These are phyloP conservation scores for Gyrodon lividus DNA, from an alignment of 768 basidiomycete genomes.

Conservation along the genomic window DNA sequence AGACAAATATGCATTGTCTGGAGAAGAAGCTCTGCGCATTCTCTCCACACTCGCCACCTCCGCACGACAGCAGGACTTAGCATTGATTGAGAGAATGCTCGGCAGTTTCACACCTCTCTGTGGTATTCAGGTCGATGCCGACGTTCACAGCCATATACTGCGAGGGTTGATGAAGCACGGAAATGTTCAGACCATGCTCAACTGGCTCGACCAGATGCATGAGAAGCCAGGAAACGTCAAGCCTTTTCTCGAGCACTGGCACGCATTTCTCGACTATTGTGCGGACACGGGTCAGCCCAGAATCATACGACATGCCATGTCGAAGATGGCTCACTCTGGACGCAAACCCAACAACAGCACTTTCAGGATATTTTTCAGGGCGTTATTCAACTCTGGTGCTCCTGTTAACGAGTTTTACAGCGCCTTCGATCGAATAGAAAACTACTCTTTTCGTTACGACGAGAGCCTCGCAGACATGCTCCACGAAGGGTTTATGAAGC, in stretches of 20 bases:
- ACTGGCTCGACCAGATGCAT: constrained; percentile 57
- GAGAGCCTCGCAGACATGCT: constrained; percentile 40
- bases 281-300: constrained; percentile 25
- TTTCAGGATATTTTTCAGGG: constrained; percentile 48
- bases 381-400: constrained; percentile 37
- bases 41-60: constrained; percentile 51
- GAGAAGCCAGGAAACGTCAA: constrained; percentile 43
- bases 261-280: constrained; percentile 48
- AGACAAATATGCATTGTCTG: constrained; percentile 11
- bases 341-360: constrained; percentile 45
- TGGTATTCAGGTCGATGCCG: constrained; percentile 42
- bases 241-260: constrained; percentile 55
- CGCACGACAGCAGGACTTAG: constrained; percentile 52
- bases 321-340: constrained; percentile 38
- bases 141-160: constrained; percentile 49
- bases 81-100: constrained; percentile 53
- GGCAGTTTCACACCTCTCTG: constrained; percentile 48
- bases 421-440: constrained; percentile 48
- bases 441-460: constrained; percentile 44
- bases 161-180: constrained; percentile 46
- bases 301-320: constrained; percentile 31
- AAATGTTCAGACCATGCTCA: constrained; percentile 41
- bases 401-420: constrained; percentile 34
- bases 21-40: constrained; percentile 35
- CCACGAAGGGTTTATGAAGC: constrained; percentile 42